Evolutionary conservation across 148 eudicot species (phyloP), one percentile per base, ranked within the genome.

Genomic region (Cornus florida): DNA sequence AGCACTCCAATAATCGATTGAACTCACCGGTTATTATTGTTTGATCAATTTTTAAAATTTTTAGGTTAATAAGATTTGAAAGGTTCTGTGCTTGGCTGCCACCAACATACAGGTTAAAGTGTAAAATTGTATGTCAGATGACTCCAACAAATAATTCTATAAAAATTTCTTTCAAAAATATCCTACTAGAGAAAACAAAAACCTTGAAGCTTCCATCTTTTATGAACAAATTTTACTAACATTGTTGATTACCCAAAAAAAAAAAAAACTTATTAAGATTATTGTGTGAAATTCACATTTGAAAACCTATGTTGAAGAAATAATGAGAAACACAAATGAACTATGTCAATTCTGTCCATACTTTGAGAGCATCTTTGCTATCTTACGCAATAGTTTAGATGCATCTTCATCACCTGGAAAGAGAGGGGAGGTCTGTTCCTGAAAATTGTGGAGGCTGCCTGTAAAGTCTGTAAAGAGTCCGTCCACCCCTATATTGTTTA

Each of bases 401-500:
- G 90, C 79, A 33, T 78, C 82, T 2, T 79, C 75, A 72, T 75
- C 83, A 38, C 82, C 79, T 20, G 66, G 23, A 14, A 87, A 65
- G 24, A 60, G 83, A 68, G 97, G 94, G 4, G 89, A 84, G 38
- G 88, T 88, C 93, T 91, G 92, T 83, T 92, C 85, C 81, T 93
- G 98, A 81, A 64, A 96, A 69, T 78, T 78, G 72, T 92, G 99
- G 75, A 96, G 86, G 82, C 98, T 96, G 69, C 98, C 98, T 0
- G 99, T 86, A 80, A 96, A 96, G 76, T 96, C 99, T 0, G 99
- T 96, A 68, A 96, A 96, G 38, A 96, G 85, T 66, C 99, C 98
- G 74, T 96, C 99, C 39, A 96, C 92, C 5, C 97, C 91, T 3
- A 96, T 84, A 84, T 84, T 85, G 79, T 92, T 93, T 83, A 96